Evolutionary conservation across 805 yeast species (phyloP).

Genomic region (Starmerella vaccinii): DNA sequence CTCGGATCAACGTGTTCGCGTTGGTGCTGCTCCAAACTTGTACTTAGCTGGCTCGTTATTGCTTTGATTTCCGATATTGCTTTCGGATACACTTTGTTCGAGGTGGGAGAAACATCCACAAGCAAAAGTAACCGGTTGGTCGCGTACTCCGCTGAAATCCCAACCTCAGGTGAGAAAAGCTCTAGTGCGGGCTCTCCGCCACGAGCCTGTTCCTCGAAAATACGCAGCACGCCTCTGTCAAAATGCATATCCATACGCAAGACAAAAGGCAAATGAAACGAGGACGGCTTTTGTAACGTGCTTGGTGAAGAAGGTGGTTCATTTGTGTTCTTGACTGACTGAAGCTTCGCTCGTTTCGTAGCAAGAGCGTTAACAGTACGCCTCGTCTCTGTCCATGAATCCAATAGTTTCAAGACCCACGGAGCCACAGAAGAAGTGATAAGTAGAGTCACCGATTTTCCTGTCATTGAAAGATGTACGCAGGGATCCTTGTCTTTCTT

Average conservation of each 20-base stretch:
- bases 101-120: conserved; percentile 55
- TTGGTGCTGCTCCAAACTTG: conserved; percentile 28
- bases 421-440: conserved; percentile 30
- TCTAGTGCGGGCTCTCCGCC: conserved; percentile 32
- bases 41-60: conserved; percentile 32
- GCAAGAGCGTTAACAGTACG: conserved; percentile 5
- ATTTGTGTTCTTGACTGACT: neutral
- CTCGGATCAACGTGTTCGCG: neutral
- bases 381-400: conserved; percentile 33
- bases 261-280: conserved; percentile 11
- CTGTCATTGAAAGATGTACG: conserved; percentile 21
- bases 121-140: conserved; percentile 34
- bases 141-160: conserved; percentile 44
- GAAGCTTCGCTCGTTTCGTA: neutral
- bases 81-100: conserved; percentile 56
- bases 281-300: neutral
- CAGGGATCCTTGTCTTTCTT: conserved; percentile 11
- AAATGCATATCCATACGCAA: conserved; percentile 13
- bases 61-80: conserved; percentile 50
- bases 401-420: conserved; percentile 40
- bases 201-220: conserved; percentile 25
- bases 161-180: conserved; percentile 67
- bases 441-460: conserved; percentile 26
- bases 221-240: conserved; percentile 18
- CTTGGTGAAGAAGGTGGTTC: neutral